Percentiles rank a stretch among this genome's conserved stretches.
Conservation (phyloP, 1,284 basidiomycete species). For the Grifola frondosa region DNA sequence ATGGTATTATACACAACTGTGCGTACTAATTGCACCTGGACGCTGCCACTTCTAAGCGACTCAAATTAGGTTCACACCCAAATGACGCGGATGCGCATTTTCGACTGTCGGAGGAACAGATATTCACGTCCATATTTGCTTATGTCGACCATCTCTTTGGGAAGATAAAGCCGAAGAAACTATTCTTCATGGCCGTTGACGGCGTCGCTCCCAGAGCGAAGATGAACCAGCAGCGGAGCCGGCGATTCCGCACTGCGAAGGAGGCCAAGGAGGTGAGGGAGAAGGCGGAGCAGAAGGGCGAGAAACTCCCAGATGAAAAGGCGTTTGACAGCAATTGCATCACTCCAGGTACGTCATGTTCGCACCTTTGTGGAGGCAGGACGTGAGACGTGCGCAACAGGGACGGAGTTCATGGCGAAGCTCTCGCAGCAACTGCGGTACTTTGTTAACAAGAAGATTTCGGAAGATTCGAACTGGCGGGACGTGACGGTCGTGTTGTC, state of each 20-base stretch:
- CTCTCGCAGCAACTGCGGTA: slow-evolving; percentile 92
- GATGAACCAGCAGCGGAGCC: slow-evolving; percentile 98
- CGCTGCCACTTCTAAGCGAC: no score
- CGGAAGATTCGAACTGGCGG: slow-evolving; percentile 93
- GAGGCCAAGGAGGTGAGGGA: slow-evolving; percentile 88
- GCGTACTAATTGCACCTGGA: slow-evolving; percentile 34
- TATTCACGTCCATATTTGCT: slow-evolving; percentile 94
- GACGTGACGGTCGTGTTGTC: slow-evolving; percentile 92
- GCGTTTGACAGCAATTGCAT: slow-evolving; percentile 99
- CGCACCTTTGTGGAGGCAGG: slow-evolving; percentile 4
- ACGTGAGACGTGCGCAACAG: slow-evolving; percentile 38
- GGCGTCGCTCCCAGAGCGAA: slow-evolving; percentile 98
- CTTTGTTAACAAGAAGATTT: slow-evolving; percentile 96
- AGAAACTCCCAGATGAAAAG: slow-evolving; percentile 89
- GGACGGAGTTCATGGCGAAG: slow-evolving; percentile 93
- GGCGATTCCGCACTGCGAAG: slow-evolving; percentile 93
- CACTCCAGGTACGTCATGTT: slow-evolving; percentile 78
- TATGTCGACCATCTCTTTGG: slow-evolving; percentile 97
- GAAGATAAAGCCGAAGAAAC: slow-evolving; percentile 96
- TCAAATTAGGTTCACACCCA: slow-evolving; percentile 78
- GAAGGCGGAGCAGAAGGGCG: slow-evolving; percentile 86
- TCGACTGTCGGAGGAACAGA: slow-evolving; percentile 93
- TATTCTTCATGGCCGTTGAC: slow-evolving; percentile 98
- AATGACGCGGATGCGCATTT: slow-evolving; percentile 96
- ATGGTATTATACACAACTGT: slow-evolving; percentile 99